These are phyloP conservation scores for Effrenium voratum DNA, from an alignment of 73 alveolate species.

Conservation along the genomic window DNA sequence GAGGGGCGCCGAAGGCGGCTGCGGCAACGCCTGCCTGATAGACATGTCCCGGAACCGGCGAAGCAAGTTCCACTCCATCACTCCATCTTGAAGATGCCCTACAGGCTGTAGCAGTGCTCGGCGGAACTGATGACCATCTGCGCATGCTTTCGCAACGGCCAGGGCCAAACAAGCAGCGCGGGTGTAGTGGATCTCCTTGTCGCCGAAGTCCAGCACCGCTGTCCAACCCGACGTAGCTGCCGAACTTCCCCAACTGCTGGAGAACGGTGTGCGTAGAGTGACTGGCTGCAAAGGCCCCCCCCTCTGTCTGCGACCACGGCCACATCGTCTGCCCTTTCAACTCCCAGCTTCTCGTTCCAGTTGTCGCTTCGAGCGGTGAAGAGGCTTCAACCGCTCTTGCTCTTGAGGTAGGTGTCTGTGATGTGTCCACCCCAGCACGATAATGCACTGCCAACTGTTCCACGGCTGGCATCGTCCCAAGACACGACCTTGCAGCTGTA, in stretches of 20 bases:
- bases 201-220: too few species aligned
- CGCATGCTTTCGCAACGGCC: too few species aligned
- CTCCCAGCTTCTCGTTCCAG: conserved; percentile 67
- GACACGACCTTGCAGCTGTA: conserved; percentile 86
- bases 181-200: too few species aligned
- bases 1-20: too few species aligned
- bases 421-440: conserved; percentile 88
- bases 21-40: too few species aligned
- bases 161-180: too few species aligned
- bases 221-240: conserved; percentile 45
- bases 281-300: conserved; percentile 24
- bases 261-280: conserved; percentile 23
- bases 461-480: conserved; percentile 89
- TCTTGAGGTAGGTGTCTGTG: conserved; percentile 75
- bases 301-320: conserved; percentile 32
- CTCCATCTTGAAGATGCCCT: too few species aligned
- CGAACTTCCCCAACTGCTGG: conserved; percentile 4
- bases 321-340: not conserved
- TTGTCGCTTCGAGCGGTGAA: conserved; percentile 74
- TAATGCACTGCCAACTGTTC: conserved; percentile 65
- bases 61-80: too few species aligned
- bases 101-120: too few species aligned
- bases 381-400: conserved; percentile 34
- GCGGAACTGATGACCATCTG: too few species aligned
- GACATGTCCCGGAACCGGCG: too few species aligned